Base-by-base conservation (phyloP, 164 flowering plant species). In the Hamamelis virginiana region DNA sequence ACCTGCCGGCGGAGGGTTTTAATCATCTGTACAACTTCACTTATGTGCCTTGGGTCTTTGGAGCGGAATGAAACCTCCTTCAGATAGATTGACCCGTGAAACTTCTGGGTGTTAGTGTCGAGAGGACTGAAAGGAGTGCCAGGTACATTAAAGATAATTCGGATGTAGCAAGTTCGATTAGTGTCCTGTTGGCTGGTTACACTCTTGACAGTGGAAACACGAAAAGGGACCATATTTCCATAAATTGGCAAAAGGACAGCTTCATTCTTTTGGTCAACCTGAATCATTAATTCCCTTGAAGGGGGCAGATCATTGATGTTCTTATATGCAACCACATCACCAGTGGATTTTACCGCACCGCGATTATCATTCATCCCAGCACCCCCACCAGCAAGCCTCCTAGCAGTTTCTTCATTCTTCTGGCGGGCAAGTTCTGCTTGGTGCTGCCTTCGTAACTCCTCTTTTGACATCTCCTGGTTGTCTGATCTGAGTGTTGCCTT, bases 11-110 rank as follows among this genome's bases (percentile, higher is more conserved):
- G 71, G 2, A 92, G 91, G 13, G 89, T 84, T 66, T 89, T 92
- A 41, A 92, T 91, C 59, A 38, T 70, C 70, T 88, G 89, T 22
- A 92, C 96, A 50, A 86, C 84, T 72, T 91, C 98, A 74, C 85
- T 91, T 41, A 81, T 89, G 63, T 89, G 98, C 76, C 91, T 82
- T 8, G 95, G 74, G 69, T 92, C 95, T 78, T 91, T 91, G 27
- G 96, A 91, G 18, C 89, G 93, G 69, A 91, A 91, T 1, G 96
- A 86, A 19, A 87, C 89, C 76, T 92, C 96, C 79, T 91, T 92
- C 63, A 92, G 26, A 75, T 83, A 92, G n/a, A 88, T 85, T 16
- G 87, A 67, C 16, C 87, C 87, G 56, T 81, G 93, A 60, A 65
- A 73, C 74, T 91, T 91, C 70, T 81, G 16, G 1, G 90, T 65